Percentiles rank a stretch among this genome's conserved stretches.
Evolutionary conservation across 495 filamentous ascomycete species (phyloP).

Genomic region (Venustampulla echinocandica): DNA sequence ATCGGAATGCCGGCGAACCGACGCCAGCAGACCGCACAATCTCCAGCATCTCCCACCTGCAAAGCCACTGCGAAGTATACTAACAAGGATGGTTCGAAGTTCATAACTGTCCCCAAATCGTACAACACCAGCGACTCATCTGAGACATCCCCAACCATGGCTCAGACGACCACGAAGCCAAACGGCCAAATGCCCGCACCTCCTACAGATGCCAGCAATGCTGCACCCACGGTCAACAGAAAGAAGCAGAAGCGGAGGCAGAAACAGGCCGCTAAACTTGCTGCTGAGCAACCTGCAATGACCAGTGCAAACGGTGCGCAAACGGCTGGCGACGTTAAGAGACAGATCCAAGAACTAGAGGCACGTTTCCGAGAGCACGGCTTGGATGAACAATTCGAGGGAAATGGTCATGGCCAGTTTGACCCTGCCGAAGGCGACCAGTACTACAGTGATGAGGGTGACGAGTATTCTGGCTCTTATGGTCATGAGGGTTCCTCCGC

Average conservation of each 20-base stretch:
- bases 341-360: slow-evolving; percentile 20
- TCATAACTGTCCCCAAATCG: slow-evolving; percentile 56
- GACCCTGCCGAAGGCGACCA: slow-evolving; percentile 30
- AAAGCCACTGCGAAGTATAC: slow-evolving; percentile 48
- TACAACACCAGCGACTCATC: slow-evolving; percentile 40
- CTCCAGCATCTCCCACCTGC: slow-evolving; percentile 29
- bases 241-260: slow-evolving; percentile 86
- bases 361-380: slow-evolving; percentile 20
- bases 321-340: slow-evolving; percentile 4
- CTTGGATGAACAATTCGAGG: slow-evolving; percentile 14
- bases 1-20: slow-evolving; percentile 45
- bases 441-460: slow-evolving; percentile 38
- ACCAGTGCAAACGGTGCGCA: slow-evolving; percentile 12
- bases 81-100: slow-evolving; percentile 61
- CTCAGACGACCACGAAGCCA: slow-evolving; percentile 27
- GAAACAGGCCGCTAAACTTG: slow-evolving; percentile 66
- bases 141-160: slow-evolving; percentile 35
- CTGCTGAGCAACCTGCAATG: slow-evolving; percentile 36
- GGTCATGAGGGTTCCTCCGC: slow-evolving; percentile 20
- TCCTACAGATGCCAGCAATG: slow-evolving; percentile 16
- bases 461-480: slow-evolving; percentile 35
- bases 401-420: slow-evolving; percentile 19
- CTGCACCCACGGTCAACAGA: slow-evolving; percentile 53
- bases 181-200: slow-evolving; percentile 18
- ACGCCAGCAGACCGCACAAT: slow-evolving; percentile 34